phyloP scores from a whole-genome alignment of 768 basidiomycete genomes.

The Podaxis rugospora region DNA sequence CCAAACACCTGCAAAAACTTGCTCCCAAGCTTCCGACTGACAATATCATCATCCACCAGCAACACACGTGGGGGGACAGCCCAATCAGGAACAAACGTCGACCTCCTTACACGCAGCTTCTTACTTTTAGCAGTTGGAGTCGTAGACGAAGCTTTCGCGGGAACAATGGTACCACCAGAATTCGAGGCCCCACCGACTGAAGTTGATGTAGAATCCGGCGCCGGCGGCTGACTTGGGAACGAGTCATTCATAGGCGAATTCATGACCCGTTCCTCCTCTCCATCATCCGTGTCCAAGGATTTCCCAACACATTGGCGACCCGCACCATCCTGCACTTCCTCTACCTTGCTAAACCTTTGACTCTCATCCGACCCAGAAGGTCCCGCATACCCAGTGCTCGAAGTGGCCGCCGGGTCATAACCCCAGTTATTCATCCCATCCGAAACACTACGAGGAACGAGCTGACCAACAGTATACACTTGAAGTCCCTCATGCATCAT shows the following conservation, averaged over 20 bases:
- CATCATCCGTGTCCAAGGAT: conserved; percentile 11
- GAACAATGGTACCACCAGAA: not conserved
- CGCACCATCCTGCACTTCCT: not conserved
- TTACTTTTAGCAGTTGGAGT: not conserved
- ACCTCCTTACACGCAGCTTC: conserved; percentile 65
- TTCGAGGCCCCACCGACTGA: conserved; percentile 13
- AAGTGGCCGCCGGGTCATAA: conserved; percentile 37
- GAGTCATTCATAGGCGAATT: conserved; percentile 26
- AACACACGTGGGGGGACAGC: conserved; percentile 87
- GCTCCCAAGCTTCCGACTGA: conserved; percentile 81
- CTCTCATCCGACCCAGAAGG: not conserved
- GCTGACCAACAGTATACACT: conserved; percentile 77
- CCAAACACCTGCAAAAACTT: conserved; percentile 96
- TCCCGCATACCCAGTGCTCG: not conserved
- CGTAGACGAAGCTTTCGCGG: conserved; percentile 2
- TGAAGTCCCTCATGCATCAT: conserved; percentile 62
- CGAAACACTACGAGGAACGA: conserved; percentile 48
- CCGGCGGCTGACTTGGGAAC: conserved; percentile 6
- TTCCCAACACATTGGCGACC: not conserved
- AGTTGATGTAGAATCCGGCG: conserved; percentile 15
- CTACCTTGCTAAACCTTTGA: not conserved
- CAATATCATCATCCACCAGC: conserved; percentile 93
- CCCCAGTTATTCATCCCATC: conserved; percentile 43
- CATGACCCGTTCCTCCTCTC: conserved; percentile 28
- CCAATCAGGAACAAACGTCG: conserved; percentile 87